phyloP scores from a whole-genome alignment of 2,329 filamentous ascomycete genomes.

The Aspergillus sp. region DNA sequence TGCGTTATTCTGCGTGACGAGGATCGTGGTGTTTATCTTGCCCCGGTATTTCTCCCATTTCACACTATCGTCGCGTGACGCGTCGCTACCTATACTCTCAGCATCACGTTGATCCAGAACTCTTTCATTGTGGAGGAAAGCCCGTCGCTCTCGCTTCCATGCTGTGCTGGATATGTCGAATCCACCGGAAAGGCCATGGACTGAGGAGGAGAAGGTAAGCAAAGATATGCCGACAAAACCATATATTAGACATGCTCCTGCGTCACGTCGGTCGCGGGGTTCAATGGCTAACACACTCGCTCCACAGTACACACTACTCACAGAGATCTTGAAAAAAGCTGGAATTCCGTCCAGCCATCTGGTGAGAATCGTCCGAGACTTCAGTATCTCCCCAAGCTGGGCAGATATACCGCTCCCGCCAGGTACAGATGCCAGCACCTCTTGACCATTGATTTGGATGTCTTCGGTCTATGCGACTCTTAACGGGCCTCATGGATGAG shows the following conservation, averaged over 20 bases:
- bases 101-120: conserved; percentile 6
- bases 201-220: conserved; percentile 46
- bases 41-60: background rate
- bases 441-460: conserved; percentile 1
- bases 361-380: conserved; percentile 37
- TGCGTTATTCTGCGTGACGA: background rate
- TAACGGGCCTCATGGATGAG: background rate
- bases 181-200: conserved; percentile 42
- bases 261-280: background rate
- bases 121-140: conserved; percentile 8
- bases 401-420: conserved; percentile 41
- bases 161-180: conserved; percentile 43
- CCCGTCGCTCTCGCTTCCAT: conserved; percentile 28
- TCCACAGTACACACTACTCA: conserved; percentile 39
- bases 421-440: conserved; percentile 31
- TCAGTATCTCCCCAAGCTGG: conserved; percentile 37
- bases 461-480: conserved; percentile 2
- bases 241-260: background rate
- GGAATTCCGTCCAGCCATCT: conserved; percentile 36
- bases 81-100: conserved; percentile 13
- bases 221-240: background rate
- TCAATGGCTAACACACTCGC: conserved; percentile 4
- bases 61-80: conserved; percentile 14
- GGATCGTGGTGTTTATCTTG: background rate
- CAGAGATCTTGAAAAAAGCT: conserved; percentile 42